Evolutionary conservation across 2,329 filamentous ascomycete genomes (phyloP).

Genomic region (Penicillium sp.): DNA sequence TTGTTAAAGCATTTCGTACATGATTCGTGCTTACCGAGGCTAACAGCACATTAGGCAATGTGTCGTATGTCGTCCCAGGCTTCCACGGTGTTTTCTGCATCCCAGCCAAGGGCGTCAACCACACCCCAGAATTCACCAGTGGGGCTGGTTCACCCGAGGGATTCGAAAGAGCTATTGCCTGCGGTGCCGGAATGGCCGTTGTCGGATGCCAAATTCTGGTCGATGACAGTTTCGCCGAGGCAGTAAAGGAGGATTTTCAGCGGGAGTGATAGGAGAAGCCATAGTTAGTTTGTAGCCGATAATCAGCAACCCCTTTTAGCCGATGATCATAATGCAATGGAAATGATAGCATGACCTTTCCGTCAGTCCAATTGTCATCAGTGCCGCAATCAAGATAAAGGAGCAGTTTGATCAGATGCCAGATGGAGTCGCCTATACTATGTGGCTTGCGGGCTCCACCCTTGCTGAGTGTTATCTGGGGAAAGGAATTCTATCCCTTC

Average conservation of each 20-base stretch:
- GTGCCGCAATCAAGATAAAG: neutral
- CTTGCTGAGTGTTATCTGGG: slow-evolving; percentile 2
- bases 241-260: slow-evolving; percentile 29
- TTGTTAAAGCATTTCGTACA: neutral
- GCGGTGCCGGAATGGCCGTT: slow-evolving; percentile 34
- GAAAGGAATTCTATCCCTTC: neutral
- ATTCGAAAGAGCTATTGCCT: slow-evolving; percentile 45
- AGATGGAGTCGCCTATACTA: neutral
- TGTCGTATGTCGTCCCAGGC: slow-evolving; percentile 49
- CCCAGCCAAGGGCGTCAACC: slow-evolving; percentile 51
- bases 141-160: slow-evolving; percentile 53
- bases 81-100: slow-evolving; percentile 46
- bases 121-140: slow-evolving; percentile 55
- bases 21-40: neutral
- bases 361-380: neutral
- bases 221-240: slow-evolving; percentile 30
- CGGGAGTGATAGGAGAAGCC: slow-evolving; percentile 7
- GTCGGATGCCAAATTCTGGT: slow-evolving; percentile 32
- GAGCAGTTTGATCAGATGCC: neutral
- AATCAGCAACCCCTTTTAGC: neutral
- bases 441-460: neutral
- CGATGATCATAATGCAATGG: neutral
- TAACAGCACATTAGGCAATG: slow-evolving; percentile 37
- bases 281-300: neutral
- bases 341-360: neutral